Percentiles rank a stretch among this genome's conserved stretches.
Conservation (phyloP, 2,329 filamentous ascomycete genomes). For the Fusarium hainanense region DNA sequence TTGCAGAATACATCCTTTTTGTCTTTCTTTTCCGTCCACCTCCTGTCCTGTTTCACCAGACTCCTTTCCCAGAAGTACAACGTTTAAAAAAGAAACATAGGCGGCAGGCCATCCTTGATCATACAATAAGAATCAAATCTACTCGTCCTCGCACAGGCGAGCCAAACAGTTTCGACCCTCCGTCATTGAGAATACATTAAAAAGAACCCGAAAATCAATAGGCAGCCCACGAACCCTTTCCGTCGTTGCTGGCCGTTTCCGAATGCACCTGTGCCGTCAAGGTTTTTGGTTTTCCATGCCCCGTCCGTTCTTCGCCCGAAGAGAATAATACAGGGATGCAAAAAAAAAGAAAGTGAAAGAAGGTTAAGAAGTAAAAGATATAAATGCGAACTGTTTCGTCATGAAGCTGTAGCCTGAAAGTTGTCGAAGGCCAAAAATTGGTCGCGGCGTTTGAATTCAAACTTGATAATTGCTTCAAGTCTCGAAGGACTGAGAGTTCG, state of each 20-base stretch:
- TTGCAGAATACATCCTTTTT: conserved; percentile 34
- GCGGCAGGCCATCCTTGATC: conserved; percentile 20
- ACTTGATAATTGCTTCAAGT: background rate
- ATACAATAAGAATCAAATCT: conserved; percentile 33
- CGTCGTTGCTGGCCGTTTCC: conserved; percentile 27
- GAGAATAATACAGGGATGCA: conserved; percentile 12
- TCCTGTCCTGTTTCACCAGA: conserved; percentile 19
- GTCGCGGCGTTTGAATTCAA: conserved; percentile 21
- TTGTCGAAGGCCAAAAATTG: background rate
- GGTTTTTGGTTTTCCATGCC: conserved; percentile 26
- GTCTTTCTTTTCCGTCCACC: conserved; percentile 33
- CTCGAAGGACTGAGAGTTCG: conserved; percentile 22
- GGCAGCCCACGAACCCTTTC: conserved; percentile 6
- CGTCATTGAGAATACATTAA: conserved; percentile 28
- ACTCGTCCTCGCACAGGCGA: conserved; percentile 13
- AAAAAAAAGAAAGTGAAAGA: conserved; percentile 20
- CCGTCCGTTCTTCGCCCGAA: conserved; percentile 24
- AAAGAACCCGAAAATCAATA: conserved; percentile 23
- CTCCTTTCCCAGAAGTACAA: conserved; percentile 31
- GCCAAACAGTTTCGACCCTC: conserved; percentile 10
- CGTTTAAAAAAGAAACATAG: conserved; percentile 15
- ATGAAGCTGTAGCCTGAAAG: conserved; percentile 36
- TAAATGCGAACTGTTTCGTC: conserved; percentile 1
- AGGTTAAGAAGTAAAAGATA: conserved; percentile 3
- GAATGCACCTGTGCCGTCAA: conserved; percentile 22